Base-by-base conservation (phyloP, 208 protist species). In the Leishmania aethiopica region DNA sequence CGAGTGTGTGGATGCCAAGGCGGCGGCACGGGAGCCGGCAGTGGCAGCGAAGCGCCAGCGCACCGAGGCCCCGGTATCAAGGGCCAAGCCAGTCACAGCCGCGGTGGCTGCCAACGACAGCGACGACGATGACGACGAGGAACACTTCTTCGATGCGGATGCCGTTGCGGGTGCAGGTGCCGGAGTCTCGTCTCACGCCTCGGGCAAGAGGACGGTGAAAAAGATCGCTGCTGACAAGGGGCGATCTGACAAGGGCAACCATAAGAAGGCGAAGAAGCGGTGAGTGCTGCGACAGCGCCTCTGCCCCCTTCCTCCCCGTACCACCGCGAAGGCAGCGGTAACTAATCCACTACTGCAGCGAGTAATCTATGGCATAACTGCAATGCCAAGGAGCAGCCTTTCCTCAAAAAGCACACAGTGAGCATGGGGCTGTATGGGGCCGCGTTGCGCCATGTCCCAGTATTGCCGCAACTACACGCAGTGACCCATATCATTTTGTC, bases 61-160 rank as follows among this genome's bases (percentile, higher is more conserved):
- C 6, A 32, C 53, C 28, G 64, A 86, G 83, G 19, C 35, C 15
- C 25, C 45, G 76, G 45, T 3, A 0, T 45, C 77, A 75, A 89
- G 72, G 72, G 37, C 32, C 0, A 86, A 81, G 69, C 22, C 59
- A 35, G 57, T 45, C 28, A 25, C 42, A 5, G 69, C 51, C 25
- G 28, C 62, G 3, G n/a, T 64, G 47, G 62, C 66, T 32, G 70
- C 45, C 28, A 47, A 75, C 67, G 80, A 84, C 67, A 84, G 87
- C 73, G 88, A 89, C 32, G 87, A 90, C 73, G 86, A 89, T n/a
- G 90, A 90, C 11, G 94, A 94, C 11, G 94, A 94, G 55, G 92
- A 96, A 84, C 89, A 86, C 84, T 94, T 95, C 73, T 78, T 86
- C 51, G 93, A 96, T 78, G 93, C 87, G 45, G 92, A 95, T 71